phyloP scores from a whole-genome alignment of 1,284 basidiomycete species.

The Kalmanozyma brasiliensis region DNA sequence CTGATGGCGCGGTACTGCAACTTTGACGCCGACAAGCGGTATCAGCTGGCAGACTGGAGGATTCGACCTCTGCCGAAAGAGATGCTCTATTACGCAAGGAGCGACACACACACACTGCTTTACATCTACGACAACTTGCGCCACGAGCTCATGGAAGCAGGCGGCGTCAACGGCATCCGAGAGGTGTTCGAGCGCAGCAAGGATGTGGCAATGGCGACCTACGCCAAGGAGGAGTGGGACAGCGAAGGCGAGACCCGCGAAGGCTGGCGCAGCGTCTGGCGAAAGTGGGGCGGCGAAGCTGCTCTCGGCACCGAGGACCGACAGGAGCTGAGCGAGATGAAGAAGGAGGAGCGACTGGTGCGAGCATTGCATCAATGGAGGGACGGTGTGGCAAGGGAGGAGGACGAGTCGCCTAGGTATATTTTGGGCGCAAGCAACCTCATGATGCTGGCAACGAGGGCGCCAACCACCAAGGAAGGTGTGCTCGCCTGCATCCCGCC shows the following conservation, averaged over 20 bases:
- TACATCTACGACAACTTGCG: slow-evolving; percentile 93
- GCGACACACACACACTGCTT: slow-evolving; percentile 93
- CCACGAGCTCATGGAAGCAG: slow-evolving; percentile 76
- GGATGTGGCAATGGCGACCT: slow-evolving; percentile 55
- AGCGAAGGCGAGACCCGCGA: slow-evolving; percentile 53
- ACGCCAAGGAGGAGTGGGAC: slow-evolving; percentile 67
- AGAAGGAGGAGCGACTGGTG: slow-evolving; percentile 73
- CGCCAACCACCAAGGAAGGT: slow-evolving; percentile 45
- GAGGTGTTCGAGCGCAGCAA: slow-evolving; percentile 61
- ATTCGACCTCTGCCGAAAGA: slow-evolving; percentile 86
- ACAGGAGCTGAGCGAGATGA: slow-evolving; percentile 45
- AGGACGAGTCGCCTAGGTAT: slow-evolving; percentile 83
- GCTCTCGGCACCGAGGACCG: slow-evolving; percentile 48
- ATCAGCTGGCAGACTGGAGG: slow-evolving; percentile 96
- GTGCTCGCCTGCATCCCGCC: slow-evolving; percentile 47
- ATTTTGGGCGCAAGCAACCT: slow-evolving; percentile 50
- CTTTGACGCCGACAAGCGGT: slow-evolving; percentile 93
- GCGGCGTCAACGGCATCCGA: slow-evolving; percentile 68
- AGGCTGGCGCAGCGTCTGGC: slow-evolving; percentile 63
- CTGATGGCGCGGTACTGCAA: slow-evolving; percentile 90
- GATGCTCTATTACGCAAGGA: slow-evolving; percentile 91
- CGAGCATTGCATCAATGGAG: slow-evolving; percentile 84
- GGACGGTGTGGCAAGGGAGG: slow-evolving; percentile 80
- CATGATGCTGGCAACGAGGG: slow-evolving; percentile 56
- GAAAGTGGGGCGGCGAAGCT: slow-evolving; percentile 69